phyloP scores from a whole-genome alignment of 2,329 filamentous ascomycete genomes.

The Endocalyx cinctus region DNA sequence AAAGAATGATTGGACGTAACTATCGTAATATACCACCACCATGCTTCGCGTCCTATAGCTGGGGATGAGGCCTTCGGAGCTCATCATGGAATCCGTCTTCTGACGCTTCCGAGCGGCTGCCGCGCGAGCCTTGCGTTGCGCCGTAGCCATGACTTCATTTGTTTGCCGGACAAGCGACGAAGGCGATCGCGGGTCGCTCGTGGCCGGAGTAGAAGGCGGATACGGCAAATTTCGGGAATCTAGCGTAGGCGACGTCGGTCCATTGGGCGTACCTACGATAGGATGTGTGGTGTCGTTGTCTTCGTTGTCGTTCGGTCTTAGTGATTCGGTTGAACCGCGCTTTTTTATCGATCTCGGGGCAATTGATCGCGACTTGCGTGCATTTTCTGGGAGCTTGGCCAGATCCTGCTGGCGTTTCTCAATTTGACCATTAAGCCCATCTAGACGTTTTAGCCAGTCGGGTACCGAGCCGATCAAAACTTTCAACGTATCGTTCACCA shows the following conservation, averaged over 20 bases:
- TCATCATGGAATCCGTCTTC: conserved; percentile 48
- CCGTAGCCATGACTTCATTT: conserved; percentile 40
- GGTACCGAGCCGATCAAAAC: conserved; percentile 53
- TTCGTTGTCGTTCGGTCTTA: conserved; percentile 47
- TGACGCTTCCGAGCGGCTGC: conserved; percentile 46
- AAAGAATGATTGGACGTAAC: conserved; percentile 76
- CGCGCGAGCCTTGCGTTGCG: conserved; percentile 41
- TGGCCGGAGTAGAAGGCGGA: conserved; percentile 25
- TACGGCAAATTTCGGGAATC: conserved; percentile 14
- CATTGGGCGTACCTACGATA: no score
- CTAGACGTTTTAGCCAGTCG: conserved; percentile 54
- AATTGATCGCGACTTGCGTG: conserved; percentile 24
- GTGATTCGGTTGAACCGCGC: conserved; percentile 49
- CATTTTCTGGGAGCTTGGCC: conserved; percentile 39
- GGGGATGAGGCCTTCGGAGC: conserved; percentile 40
- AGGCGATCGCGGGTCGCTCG: conserved; percentile 30
- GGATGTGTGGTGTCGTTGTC: no score
- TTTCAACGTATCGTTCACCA: conserved; percentile 53
- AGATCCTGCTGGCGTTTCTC: conserved; percentile 58
- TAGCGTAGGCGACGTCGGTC: conserved; percentile 16
- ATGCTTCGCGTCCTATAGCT: conserved; percentile 68
- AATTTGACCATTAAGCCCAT: conserved; percentile 58
- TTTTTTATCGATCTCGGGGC: conserved; percentile 42
- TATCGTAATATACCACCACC: conserved; percentile 90
- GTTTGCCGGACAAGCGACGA: conserved; percentile 35